Evolutionary conservation across 345 rosid genomes (phyloP).

Genomic region (Populus alba): DNA sequence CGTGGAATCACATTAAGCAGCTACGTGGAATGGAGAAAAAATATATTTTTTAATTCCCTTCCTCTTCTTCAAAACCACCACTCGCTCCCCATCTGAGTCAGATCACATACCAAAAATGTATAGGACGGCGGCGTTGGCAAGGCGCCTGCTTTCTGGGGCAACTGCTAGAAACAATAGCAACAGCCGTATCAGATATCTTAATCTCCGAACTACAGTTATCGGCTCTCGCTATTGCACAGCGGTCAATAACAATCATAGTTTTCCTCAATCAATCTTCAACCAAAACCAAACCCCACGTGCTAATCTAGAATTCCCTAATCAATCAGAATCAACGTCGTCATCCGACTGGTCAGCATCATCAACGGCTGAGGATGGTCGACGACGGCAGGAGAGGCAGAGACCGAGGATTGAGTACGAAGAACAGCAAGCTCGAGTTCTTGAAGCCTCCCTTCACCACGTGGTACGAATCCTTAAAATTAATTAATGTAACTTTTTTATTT

Average conservation of each 20-base stretch:
- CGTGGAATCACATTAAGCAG: neutral
- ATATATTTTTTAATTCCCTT: neutral
- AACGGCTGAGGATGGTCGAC: constrained; percentile 37
- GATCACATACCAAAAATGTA: constrained; percentile 36
- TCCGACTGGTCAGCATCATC: constrained; percentile 28
- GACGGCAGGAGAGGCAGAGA: constrained; percentile 38
- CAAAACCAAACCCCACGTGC: constrained; percentile 18
- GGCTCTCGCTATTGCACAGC: constrained; percentile 41
- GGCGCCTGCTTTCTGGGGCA: constrained; percentile 40
- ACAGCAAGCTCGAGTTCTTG: constrained; percentile 76
- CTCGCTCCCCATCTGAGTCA: neutral
- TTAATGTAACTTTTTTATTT: neutral
- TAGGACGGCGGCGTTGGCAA: constrained; percentile 48
- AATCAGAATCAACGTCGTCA: constrained; percentile 31
- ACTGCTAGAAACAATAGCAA: constrained; percentile 2
- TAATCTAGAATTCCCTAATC: constrained; percentile 21
- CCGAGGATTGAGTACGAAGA: constrained; percentile 57
- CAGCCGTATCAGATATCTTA: constrained; percentile 20
- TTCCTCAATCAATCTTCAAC: constrained; percentile 30
- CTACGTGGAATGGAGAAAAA: constrained; percentile 15
- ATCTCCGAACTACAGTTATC: constrained; percentile 17
- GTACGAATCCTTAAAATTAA: constrained; percentile 30
- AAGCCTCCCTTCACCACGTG: constrained; percentile 79
- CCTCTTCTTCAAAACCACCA: neutral
- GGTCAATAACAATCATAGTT: neutral